phyloP scores from a whole-genome alignment of 257 asterid species.

The Primulina huaijiensis region DNA sequence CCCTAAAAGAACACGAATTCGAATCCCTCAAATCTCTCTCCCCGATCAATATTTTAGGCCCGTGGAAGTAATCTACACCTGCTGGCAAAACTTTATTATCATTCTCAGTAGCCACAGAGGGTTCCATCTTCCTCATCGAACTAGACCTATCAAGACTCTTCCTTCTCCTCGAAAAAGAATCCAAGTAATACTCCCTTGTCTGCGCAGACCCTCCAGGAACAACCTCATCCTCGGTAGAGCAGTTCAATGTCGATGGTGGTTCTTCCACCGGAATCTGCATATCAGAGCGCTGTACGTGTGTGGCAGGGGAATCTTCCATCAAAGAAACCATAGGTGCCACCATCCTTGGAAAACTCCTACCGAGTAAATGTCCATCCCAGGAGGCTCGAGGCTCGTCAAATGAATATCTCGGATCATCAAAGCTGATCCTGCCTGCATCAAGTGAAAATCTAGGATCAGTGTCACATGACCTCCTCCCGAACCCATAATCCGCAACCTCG shows the following conservation, averaged over 20 bases:
- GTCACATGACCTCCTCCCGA: conserved; percentile 81
- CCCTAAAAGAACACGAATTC: conserved; percentile 61
- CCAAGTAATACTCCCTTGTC: conserved; percentile 71
- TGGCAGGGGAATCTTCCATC: conserved; percentile 64
- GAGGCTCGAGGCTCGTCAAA: conserved; percentile 88
- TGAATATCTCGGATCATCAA: conserved; percentile 76
- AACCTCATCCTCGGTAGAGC: conserved; percentile 34
- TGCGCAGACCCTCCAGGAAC: conserved; percentile 79
- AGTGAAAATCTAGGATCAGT: conserved; percentile 81
- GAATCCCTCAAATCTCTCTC: conserved; percentile 47
- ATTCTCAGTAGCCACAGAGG: conserved; percentile 74
- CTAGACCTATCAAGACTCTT: conserved; percentile 91
- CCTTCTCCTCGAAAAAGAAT: conserved; percentile 75
- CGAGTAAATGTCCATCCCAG: conserved; percentile 76
- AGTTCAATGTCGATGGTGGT: conserved; percentile 18
- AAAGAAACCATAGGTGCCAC: conserved; percentile 74
- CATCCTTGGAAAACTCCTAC: conserved; percentile 60
- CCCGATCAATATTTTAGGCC: conserved; percentile 46
- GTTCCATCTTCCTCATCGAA: conserved; percentile 75
- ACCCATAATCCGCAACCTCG: conserved; percentile 85
- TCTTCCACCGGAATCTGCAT: conserved; percentile 70
- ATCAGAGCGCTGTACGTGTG: conserved; percentile 43
- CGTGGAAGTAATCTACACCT: conserved; percentile 41
- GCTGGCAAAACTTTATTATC: conserved; percentile 65
- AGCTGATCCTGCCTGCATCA: conserved; percentile 73